phyloP scores from a whole-genome alignment of 208 protist species.

The Crithidia acanthocephali region DNA sequence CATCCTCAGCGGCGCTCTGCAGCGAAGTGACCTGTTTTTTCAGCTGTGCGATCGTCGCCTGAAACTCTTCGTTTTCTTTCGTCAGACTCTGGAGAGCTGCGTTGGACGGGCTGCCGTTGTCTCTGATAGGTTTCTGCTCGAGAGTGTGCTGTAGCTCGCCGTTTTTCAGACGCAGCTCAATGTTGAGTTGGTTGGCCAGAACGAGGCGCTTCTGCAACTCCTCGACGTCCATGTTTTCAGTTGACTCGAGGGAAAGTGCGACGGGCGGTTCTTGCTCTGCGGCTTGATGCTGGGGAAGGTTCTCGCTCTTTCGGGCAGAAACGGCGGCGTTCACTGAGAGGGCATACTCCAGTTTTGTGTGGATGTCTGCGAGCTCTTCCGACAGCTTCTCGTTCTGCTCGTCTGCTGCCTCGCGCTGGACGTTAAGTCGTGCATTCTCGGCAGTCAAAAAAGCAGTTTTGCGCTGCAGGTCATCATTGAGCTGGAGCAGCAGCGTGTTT shows the following conservation, averaged over 20 bases:
- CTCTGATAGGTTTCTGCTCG: neutral
- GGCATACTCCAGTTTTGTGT: neutral
- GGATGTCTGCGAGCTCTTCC: slow-evolving; percentile 15
- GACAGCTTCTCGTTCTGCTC: slow-evolving; percentile 42
- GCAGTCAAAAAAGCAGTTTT: slow-evolving; percentile 26
- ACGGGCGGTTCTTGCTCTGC: neutral
- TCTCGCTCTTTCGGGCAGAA: neutral
- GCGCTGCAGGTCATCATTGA: slow-evolving; percentile 38
- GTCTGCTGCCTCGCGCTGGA: slow-evolving; percentile 16
- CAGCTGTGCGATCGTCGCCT: slow-evolving; percentile 8
- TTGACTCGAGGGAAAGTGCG: neutral
- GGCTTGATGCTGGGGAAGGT: neutral
- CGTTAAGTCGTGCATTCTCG: slow-evolving; percentile 29
- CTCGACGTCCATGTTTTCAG: slow-evolving; percentile 1
- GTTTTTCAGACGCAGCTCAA: slow-evolving; percentile 34
- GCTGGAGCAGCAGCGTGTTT: slow-evolving; percentile 10
- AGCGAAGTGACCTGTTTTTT: slow-evolving; percentile 12
- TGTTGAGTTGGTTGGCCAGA: slow-evolving; percentile 33
- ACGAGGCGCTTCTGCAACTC: slow-evolving; percentile 32
- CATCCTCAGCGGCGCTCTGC: slow-evolving; percentile 11
- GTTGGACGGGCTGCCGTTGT: neutral
- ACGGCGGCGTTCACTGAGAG: neutral
- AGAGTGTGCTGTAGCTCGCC: slow-evolving; percentile 21
- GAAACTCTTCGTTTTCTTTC: slow-evolving; percentile 20
- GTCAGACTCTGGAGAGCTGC: neutral